Conservation (phyloP, 2,329 filamentous ascomycete genomes). For the Escovopsis sp. region DNA sequence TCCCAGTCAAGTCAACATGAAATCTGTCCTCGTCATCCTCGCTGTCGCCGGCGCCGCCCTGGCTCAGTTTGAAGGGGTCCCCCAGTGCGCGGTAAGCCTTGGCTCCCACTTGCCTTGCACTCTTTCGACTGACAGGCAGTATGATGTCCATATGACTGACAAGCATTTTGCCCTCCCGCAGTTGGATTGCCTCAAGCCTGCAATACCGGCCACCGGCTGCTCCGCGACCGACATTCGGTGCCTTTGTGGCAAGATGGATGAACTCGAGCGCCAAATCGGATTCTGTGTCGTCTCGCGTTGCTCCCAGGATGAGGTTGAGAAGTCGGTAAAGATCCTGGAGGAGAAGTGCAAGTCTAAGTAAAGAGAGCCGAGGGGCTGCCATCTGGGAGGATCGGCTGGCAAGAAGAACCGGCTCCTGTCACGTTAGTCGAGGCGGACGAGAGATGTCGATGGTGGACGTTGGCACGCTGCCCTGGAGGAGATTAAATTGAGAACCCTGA, state of each 20-base stretch:
- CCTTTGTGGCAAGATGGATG: neutral
- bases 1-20: neutral
- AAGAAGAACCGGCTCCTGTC: too few species aligned
- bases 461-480: too few species aligned
- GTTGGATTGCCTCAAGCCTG: neutral
- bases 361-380: too few species aligned
- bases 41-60: neutral
- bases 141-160: neutral
- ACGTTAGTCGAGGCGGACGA: too few species aligned
- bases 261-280: neutral
- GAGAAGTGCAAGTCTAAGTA: too few species aligned
- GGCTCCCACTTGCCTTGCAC: neutral
- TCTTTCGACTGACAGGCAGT: too few species aligned
- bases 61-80: neutral
- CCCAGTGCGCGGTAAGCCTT: neutral
- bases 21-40: neutral
- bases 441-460: too few species aligned
- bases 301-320: neutral
- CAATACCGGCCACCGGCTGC: neutral
- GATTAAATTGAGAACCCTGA: too few species aligned
- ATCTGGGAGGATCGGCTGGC: too few species aligned
- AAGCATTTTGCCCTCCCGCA: neutral
- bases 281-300: neutral
- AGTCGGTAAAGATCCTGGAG: too few species aligned
- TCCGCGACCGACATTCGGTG: neutral